Base-by-base conservation (phyloP, 2,329 filamentous ascomycete genomes). In the Xylaria digitata region DNA sequence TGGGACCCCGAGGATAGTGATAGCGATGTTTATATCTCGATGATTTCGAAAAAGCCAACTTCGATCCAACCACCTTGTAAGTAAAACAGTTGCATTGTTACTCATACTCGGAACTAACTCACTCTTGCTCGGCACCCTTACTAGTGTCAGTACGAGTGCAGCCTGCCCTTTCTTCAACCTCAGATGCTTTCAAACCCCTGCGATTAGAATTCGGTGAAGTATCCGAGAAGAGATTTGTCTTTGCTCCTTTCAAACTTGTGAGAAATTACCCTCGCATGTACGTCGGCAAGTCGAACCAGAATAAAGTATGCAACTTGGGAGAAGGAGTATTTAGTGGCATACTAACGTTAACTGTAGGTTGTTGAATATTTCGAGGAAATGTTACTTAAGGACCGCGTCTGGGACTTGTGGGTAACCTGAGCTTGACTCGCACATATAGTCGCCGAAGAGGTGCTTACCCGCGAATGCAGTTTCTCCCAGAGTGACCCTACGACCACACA, bases 351-450 rank as follows among this genome's bases (percentile, higher is more conserved):
- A 32, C 2, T 45, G 7, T 23, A 85, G 83, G 80, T 78, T 4
- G 73, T 71, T 23, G 79, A 80, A 0, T 85, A 86, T 77, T 93
- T 92, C 72, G 82, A 86, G 40, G 74, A 76, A 2, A 85, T 80
- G 32, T 82, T 92, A 56, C 82, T 91, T 70, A 87, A 86, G 72
- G 79, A 82, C 1, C 84, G 87, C 65, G 75, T 81, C 11, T 97
- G 94, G 94, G 89, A 95, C 69, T 81, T 97, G 92, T 96, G 83
- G 40, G 66, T 68, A 17, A 42, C 19, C 13, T 30, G 40, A 60
- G n/a, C 21, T 26, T 21, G 19, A 21, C 9, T 34, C 15, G 30
- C 30, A 11, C 9, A 17, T 7, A n/a, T 30, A 59, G 23, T 6
- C 32, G 3, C 13, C 19, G 19, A 63, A 21, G 7, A 59, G 19